Percentiles rank a stretch among this genome's conserved stretches.
Conservation (phyloP, 1,139 yeast species). For the Suhomyces chickasaworum region DNA sequence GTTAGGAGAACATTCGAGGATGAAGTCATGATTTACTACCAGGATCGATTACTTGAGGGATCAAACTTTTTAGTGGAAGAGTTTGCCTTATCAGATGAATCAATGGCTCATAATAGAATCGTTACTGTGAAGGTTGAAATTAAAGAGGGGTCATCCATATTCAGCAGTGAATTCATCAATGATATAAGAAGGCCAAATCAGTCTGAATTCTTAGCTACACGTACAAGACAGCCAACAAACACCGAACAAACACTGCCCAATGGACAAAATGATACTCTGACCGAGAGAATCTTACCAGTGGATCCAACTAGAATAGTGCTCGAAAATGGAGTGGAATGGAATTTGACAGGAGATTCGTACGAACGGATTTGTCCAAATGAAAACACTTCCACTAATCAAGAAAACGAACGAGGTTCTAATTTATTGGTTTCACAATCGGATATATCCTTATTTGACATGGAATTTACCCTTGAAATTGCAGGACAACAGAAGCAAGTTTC, state of each 20-base stretch:
- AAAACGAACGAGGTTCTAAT: slow-evolving; percentile 1
- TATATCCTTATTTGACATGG: slow-evolving; percentile 25
- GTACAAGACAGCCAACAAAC: not conserved
- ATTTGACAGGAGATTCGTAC: slow-evolving; percentile 29
- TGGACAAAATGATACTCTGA: not conserved
- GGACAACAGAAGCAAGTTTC: slow-evolving; percentile 20
- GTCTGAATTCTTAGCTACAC: slow-evolving; percentile 27
- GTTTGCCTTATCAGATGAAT: slow-evolving; percentile 18
- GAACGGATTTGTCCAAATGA: slow-evolving; percentile 22
- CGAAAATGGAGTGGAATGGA: slow-evolving; percentile 29
- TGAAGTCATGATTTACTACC: slow-evolving; percentile 26
- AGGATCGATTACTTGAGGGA: slow-evolving; percentile 13
- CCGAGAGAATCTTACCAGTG: slow-evolving; percentile 16
- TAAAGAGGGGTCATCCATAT: slow-evolving; percentile 19
- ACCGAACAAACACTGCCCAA: not conserved
- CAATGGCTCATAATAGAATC: slow-evolving; percentile 16
- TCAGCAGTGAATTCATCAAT: slow-evolving; percentile 31
- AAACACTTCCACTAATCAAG: not conserved
- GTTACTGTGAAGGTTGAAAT: slow-evolving; percentile 17
- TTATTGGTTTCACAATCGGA: slow-evolving; percentile 30
- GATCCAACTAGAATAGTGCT: slow-evolving; percentile 29
- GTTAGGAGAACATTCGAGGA: slow-evolving; percentile 35
- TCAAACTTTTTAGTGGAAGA: slow-evolving; percentile 10
- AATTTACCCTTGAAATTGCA: slow-evolving; percentile 21
- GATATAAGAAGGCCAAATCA: slow-evolving; percentile 29